A percentile compares a stretch with the other conserved stretches of the same genome.
These are phyloP conservation scores for Phytophthora cryptogea DNA, from an alignment of 352 stramenopile species.

Conservation along the genomic window DNA sequence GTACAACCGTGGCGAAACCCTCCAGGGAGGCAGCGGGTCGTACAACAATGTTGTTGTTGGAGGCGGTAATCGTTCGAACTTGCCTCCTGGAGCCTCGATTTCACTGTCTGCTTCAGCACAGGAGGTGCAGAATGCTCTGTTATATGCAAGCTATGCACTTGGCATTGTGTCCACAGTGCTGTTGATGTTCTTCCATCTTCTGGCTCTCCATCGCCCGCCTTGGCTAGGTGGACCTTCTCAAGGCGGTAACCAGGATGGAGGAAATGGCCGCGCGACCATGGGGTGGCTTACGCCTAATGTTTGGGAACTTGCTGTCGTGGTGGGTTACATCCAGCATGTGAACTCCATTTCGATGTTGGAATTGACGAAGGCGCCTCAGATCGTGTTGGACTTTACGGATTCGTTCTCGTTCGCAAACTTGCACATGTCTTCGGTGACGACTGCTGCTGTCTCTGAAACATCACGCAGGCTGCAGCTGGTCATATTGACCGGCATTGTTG, in stretches of 20 bases:
- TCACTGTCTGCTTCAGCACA: constrained; percentile 48
- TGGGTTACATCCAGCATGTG: constrained; percentile 75
- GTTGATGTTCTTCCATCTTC: constrained; percentile 61
- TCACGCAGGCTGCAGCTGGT: constrained; percentile 47
- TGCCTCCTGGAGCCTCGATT: constrained; percentile 63
- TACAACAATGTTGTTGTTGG: constrained; percentile 49
- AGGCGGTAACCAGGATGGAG: constrained; percentile 15
- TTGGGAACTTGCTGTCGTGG: constrained; percentile 66
- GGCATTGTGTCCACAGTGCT: constrained; percentile 49
- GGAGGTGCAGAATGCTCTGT: constrained; percentile 52
- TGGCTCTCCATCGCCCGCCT: constrained; percentile 47
- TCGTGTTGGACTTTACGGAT: constrained; percentile 76
- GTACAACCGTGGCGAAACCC: constrained; percentile 31
- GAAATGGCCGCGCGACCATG: constrained; percentile 22
- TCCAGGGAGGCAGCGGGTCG: constrained; percentile 24
- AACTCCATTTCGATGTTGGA: constrained; percentile 76
- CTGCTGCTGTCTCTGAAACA: constrained; percentile 31
- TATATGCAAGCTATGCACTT: constrained; percentile 55
- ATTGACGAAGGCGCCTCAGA: constrained; percentile 73
- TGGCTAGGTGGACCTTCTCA: constrained; percentile 43
- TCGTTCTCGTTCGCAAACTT: constrained; percentile 78
- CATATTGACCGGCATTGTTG: constrained; percentile 72
- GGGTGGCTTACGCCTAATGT: constrained; percentile 63
- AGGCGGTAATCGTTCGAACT: constrained; percentile 50
- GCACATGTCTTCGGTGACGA: constrained; percentile 47